Conservation (phyloP, 495 filamentous ascomycete genomes). For the Melanomma pulvis-pyrius region DNA sequence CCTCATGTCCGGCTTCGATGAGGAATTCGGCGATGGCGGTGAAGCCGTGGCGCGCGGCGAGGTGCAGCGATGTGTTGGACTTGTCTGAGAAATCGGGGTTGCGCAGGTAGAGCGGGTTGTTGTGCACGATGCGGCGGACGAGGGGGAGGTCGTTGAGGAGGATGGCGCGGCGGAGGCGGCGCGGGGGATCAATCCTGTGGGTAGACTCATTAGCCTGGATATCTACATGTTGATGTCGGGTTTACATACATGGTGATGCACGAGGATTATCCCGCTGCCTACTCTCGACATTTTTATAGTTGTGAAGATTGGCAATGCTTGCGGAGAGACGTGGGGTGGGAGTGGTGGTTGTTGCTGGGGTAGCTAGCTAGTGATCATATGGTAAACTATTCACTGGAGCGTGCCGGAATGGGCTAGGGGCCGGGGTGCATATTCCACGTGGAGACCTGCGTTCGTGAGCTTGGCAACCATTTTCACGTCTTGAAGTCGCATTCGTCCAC, state of each 20-base stretch:
- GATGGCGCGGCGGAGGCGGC: slow-evolving; percentile 61
- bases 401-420: not conserved
- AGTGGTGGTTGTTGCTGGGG: not conserved
- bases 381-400: not conserved
- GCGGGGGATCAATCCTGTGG: slow-evolving; percentile 45
- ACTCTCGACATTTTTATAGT: not conserved
- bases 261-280: not conserved
- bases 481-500: no score
- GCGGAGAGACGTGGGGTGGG: not conserved
- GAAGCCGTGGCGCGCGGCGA: slow-evolving; percentile 70
- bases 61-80: slow-evolving; percentile 75
- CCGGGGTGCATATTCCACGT: no score
- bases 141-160: slow-evolving; percentile 69
- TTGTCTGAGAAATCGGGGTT: slow-evolving; percentile 67
- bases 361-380: not conserved
- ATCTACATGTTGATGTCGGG: not conserved
- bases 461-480: no score
- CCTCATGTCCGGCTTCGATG: slow-evolving; percentile 48
- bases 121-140: slow-evolving; percentile 70
- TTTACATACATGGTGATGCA: not conserved
- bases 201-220: not conserved
- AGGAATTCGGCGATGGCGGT: slow-evolving; percentile 62
- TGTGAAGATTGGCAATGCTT: not conserved
- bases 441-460: no score
- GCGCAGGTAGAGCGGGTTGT: slow-evolving; percentile 66